A percentile compares a stretch with the other conserved stretches of the same genome.
phyloP scores from a whole-genome alignment of 768 basidiomycete species.

The Boletales sp. region DNA sequence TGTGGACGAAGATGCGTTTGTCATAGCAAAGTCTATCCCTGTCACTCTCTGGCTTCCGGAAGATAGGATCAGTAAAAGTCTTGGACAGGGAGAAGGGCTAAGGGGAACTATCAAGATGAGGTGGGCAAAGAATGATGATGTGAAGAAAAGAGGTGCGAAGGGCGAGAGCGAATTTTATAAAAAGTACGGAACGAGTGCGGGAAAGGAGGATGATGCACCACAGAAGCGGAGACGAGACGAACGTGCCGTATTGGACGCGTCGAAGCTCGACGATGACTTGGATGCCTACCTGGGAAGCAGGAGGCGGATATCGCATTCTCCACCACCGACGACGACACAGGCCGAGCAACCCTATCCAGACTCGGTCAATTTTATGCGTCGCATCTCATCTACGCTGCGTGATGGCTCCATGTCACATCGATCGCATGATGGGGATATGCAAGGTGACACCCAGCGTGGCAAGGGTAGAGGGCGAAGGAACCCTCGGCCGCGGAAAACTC shows the following conservation, averaged over 20 bases:
- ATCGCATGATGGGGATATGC: conserved; percentile 20
- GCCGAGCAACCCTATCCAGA: conserved; percentile 58
- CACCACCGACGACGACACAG: conserved; percentile 64
- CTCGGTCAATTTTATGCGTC: conserved; percentile 37
- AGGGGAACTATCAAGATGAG: conserved; percentile 68
- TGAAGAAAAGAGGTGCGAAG: conserved; percentile 76
- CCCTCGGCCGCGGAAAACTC: conserved; percentile 50
- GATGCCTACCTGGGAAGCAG: conserved; percentile 62
- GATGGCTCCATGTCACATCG: conserved; percentile 16
- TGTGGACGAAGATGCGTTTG: conserved; percentile 50
- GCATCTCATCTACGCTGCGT: conserved; percentile 40
- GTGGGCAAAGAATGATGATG: conserved; percentile 68
- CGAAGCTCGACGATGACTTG: conserved; percentile 60
- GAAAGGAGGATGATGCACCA: conserved; percentile 50
- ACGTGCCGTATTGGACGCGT: conserved; percentile 31
- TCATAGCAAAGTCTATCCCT: conserved; percentile 68
- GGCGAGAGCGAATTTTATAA: conserved; percentile 74
- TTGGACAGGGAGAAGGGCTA: conserved; percentile 67
- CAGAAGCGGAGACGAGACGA: conserved; percentile 38
- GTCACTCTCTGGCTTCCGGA: conserved; percentile 76
- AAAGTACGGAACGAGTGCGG: conserved; percentile 64
- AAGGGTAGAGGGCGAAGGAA: conserved; percentile 37
- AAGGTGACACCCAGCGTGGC: conserved; percentile 24
- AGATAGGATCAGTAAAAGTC: conserved; percentile 66
- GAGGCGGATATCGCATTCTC: conserved; percentile 31